Conservation (phyloP, 108 stramenopile genomes). For the Cyclotella choctawhatcheeana region DNA sequence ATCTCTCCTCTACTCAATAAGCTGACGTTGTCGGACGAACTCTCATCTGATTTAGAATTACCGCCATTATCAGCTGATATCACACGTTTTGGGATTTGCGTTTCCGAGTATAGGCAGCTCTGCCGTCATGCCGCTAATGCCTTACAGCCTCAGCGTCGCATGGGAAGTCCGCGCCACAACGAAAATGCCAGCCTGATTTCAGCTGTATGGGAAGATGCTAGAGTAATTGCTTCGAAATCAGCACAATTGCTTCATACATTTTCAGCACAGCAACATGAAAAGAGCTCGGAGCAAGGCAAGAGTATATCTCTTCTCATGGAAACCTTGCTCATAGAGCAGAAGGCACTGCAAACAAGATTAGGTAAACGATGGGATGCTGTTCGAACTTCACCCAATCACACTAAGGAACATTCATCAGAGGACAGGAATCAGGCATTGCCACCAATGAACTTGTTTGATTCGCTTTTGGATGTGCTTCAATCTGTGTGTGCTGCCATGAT, state of each 20-base stretch:
- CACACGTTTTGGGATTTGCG: constrained; percentile 36
- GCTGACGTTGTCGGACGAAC: not conserved
- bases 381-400: not conserved
- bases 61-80: constrained; percentile 12
- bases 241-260: constrained; percentile 45
- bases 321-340: constrained; percentile 36
- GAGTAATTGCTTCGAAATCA: constrained; percentile 44
- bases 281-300: not conserved
- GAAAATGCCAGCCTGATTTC: constrained; percentile 28
- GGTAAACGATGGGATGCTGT: constrained; percentile 28
- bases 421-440: constrained; percentile 6
- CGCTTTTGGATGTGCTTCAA: constrained; percentile 21
- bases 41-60: not conserved
- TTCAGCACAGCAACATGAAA: constrained; percentile 22
- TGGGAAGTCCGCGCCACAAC: constrained; percentile 8
- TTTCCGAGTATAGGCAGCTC: constrained; percentile 45
- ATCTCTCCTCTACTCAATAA: constrained; percentile 26
- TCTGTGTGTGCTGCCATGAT: constrained; percentile 4
- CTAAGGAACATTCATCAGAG: not conserved
- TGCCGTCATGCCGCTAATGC: constrained; percentile 44
- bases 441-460: constrained; percentile 22
- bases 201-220: constrained; percentile 45
- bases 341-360: constrained; percentile 26
- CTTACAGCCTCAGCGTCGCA: constrained; percentile 11
- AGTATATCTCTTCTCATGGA: constrained; percentile 21